phyloP scores from a whole-genome alignment of 495 filamentous ascomycete genomes.

The Trichodelitschia bisporula region DNA sequence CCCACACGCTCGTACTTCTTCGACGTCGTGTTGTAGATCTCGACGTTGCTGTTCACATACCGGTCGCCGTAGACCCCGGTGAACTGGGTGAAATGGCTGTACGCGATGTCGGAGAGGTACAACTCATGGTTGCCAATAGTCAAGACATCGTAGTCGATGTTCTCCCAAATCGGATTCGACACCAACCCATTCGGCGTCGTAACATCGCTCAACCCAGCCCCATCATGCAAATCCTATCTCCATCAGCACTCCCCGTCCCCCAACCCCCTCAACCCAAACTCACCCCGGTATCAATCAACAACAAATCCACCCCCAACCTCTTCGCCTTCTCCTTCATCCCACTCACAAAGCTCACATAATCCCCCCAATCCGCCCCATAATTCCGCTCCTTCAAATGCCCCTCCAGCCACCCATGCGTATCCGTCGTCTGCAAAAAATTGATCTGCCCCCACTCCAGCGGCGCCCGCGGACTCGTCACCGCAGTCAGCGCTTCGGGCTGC shows the following conservation, averaged over 20 bases:
- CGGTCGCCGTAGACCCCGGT: slow-evolving; percentile 17
- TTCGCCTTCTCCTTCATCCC: slow-evolving; percentile 17
- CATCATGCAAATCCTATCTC: slow-evolving; percentile 18
- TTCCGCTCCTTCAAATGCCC: slow-evolving; percentile 22
- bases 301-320: slow-evolving; percentile 14
- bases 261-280: neutral
- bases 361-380: slow-evolving; percentile 21
- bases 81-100: slow-evolving; percentile 15
- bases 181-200: slow-evolving; percentile 16
- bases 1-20: slow-evolving; percentile 16
- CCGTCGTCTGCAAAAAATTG: slow-evolving; percentile 23
- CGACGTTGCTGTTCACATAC: slow-evolving; percentile 21
- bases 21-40: slow-evolving; percentile 12
- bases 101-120: slow-evolving; percentile 14
- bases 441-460: slow-evolving; percentile 22
- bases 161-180: slow-evolving; percentile 19
- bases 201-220: slow-evolving; percentile 18
- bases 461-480: slow-evolving; percentile 13
- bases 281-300: slow-evolving; percentile 18
- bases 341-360: slow-evolving; percentile 16
- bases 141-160: slow-evolving; percentile 20
- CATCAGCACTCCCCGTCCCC: neutral
- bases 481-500: slow-evolving; percentile 23
- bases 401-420: slow-evolving; percentile 24
- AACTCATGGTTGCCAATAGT: slow-evolving; percentile 21